Base-by-base conservation (phyloP, 139 green algal species). In the Chlamydomonas urium region DNA sequence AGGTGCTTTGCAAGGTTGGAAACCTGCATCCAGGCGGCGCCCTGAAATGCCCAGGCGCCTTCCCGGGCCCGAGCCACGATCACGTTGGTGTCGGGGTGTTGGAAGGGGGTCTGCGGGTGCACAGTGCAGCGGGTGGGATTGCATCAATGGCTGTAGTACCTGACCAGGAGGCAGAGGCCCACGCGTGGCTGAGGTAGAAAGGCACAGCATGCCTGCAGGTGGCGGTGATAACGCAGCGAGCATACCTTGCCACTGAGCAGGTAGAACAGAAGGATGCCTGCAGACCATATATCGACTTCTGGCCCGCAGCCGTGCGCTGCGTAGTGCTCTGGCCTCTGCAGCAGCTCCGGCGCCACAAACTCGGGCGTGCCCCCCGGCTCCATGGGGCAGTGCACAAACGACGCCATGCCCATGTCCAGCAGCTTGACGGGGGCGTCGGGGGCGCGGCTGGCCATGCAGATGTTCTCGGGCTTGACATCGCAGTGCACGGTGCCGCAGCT, bases 401-500 rank as follows among this genome's bases (percentile, higher is more conserved):
- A 73, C 4, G 77, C 31, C 26, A 83, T 61, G 19, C 65, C 71
- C 32, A 83, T 79, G 67, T 83, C 77, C 32, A 83, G 76, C 17
- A 83, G 67, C 72, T 83, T 83, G 37, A 83, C 57, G 33, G 34
- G 59, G 0, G 70, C 79, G 60, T 79, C 77, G 14, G 66, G 35
- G 8, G 66, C 57, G 60, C 77, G 79, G 72, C 24, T 75, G 21
- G 45, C 61, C 33, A 83, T 60, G 35, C 83, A 71, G 19, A 89
- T 45, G 65, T 89, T 89, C 31, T 82, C 81, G 1, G 79, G 76
- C 62, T 89, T 89, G 26, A 89, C 50, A 77, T 86, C 83, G 17
- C 63, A 58, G 72, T 89, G 83, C 26, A 85, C 73, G 38, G 83
- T 72, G 4, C 61, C 66, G 3, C 72, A 65, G 19, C 58, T 60